Evolutionary conservation across 148 eudicot species (phyloP).

Genomic region (Silene uniflora): DNA sequence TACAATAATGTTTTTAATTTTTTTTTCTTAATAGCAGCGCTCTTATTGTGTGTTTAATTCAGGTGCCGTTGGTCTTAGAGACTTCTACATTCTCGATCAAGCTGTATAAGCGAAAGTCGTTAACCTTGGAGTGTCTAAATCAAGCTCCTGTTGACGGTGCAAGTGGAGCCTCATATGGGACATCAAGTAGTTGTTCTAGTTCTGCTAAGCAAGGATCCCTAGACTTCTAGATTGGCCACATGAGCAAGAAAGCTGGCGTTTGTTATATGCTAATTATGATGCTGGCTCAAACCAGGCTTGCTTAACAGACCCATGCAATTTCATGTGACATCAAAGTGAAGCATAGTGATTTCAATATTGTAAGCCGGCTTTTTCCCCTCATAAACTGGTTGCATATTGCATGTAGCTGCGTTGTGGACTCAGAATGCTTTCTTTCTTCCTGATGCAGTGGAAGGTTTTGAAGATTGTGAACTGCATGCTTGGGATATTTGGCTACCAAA

Average conservation of each 20-base stretch:
- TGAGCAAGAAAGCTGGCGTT: neutral
- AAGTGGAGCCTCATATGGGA: slow-evolving; percentile 76
- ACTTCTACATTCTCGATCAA: slow-evolving; percentile 86
- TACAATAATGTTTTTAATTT: no score
- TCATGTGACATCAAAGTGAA: neutral
- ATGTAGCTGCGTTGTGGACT: neutral
- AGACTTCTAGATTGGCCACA: slow-evolving; percentile 34
- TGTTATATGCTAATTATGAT: no score
- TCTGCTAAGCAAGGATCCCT: slow-evolving; percentile 55
- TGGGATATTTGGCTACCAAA: no score
- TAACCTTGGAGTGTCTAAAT: slow-evolving; percentile 76
- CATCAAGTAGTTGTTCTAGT: slow-evolving; percentile 74
- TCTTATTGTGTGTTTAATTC: slow-evolving; percentile 15
- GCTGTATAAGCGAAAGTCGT: slow-evolving; percentile 66
- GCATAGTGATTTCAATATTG: no score
- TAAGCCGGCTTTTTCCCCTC: neutral
- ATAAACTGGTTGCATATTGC: neutral
- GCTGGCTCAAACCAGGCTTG: neutral
- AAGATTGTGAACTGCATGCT: no score
- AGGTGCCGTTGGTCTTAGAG: slow-evolving; percentile 86
- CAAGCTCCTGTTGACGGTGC: slow-evolving; percentile 96
- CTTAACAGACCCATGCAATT: neutral
- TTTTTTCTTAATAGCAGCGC: neutral
- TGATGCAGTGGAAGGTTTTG: neutral
- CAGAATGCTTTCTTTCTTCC: neutral